Conservation (phyloP, 2,329 filamentous ascomycete species). For the Cordyceps pruinosa region DNA sequence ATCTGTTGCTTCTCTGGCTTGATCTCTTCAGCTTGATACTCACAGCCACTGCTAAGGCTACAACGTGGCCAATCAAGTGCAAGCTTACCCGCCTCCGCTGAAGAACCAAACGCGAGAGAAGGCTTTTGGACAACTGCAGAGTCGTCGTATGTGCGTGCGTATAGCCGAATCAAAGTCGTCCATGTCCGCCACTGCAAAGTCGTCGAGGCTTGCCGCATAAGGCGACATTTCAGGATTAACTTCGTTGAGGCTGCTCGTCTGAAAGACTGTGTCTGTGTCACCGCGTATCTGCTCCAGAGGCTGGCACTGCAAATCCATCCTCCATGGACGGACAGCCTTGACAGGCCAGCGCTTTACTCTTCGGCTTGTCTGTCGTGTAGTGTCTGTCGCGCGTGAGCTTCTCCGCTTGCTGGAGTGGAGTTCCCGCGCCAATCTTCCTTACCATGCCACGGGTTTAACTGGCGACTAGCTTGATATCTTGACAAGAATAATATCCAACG, state of each 20-base stretch:
- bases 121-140: neutral
- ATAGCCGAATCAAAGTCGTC: neutral
- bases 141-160: neutral
- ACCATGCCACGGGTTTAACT: slow-evolving; percentile 13
- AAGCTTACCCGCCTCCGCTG: neutral
- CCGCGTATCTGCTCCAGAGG: neutral
- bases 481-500: slow-evolving; percentile 14
- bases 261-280: neutral
- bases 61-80: neutral
- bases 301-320: neutral
- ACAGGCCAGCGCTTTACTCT: slow-evolving; percentile 17
- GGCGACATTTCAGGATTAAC: neutral
- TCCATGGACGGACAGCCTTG: neutral
- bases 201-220: neutral
- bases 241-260: neutral
- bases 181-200: neutral
- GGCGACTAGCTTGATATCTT: slow-evolving; percentile 16
- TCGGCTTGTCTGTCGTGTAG: slow-evolving; percentile 21
- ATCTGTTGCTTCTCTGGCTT: neutral
- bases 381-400: slow-evolving; percentile 18
- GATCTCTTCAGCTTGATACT: neutral
- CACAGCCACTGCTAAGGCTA: neutral
- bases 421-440: neutral
- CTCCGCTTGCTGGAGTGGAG: slow-evolving; percentile 15
- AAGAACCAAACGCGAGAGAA: neutral